Conservation (phyloP, 2,329 filamentous ascomycete genomes). For the Alternaria triticina region DNA sequence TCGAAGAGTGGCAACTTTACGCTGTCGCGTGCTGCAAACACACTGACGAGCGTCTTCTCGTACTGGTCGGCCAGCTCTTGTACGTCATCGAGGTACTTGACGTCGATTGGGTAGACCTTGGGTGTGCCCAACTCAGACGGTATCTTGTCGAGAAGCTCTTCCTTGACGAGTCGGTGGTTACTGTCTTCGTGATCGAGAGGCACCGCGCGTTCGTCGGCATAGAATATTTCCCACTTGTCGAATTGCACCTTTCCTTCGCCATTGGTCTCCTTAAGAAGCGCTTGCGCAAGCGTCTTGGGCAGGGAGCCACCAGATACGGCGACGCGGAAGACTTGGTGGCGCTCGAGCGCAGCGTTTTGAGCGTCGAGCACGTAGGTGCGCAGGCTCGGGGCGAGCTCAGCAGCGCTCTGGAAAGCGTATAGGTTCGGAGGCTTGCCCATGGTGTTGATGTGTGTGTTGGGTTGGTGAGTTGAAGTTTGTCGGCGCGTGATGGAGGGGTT, state of each 20-base stretch:
- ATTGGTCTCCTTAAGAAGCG: slow-evolving; percentile 68
- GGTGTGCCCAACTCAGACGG: slow-evolving; percentile 71
- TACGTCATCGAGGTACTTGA: slow-evolving; percentile 71
- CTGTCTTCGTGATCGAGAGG: slow-evolving; percentile 91
- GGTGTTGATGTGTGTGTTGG: slow-evolving; percentile 18
- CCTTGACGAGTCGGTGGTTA: slow-evolving; percentile 89
- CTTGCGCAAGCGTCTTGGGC: slow-evolving; percentile 84
- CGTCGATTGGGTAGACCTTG: slow-evolving; percentile 79
- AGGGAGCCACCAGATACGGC: slow-evolving; percentile 94
- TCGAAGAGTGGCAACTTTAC: slow-evolving; percentile 96
- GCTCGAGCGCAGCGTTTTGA: slow-evolving; percentile 78
- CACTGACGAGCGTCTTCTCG: slow-evolving; percentile 82
- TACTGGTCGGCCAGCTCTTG: slow-evolving; percentile 95
- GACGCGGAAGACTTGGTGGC: slow-evolving; percentile 87
- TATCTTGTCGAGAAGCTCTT: slow-evolving; percentile 87
- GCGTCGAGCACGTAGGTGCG: slow-evolving; percentile 81
- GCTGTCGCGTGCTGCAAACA: slow-evolving; percentile 90
- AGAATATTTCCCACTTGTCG: slow-evolving; percentile 95
- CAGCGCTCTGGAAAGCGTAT: slow-evolving; percentile 76
- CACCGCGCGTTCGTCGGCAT: slow-evolving; percentile 95
- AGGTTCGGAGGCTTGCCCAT: slow-evolving; percentile 64
- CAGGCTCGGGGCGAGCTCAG: slow-evolving; percentile 76
- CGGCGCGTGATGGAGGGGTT: slow-evolving; percentile 21
- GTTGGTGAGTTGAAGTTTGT: slow-evolving; percentile 16
- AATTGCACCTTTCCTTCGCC: slow-evolving; percentile 73